Evolutionary conservation across 2,329 filamentous ascomycete genomes (phyloP).

Genomic region (Fusarium ambrosium): DNA sequence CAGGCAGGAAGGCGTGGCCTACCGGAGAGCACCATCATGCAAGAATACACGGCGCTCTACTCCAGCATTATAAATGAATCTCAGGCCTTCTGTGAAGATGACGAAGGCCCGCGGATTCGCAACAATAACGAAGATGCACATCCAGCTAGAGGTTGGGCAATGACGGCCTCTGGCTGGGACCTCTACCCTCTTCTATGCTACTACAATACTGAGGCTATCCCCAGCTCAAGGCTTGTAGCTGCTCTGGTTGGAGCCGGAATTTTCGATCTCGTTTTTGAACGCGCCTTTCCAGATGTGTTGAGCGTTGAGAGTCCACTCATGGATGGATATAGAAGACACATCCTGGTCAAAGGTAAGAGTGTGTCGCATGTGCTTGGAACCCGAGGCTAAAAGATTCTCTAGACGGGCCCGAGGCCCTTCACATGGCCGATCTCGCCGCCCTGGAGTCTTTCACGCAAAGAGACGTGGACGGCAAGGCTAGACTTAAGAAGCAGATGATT

Average conservation of each 20-base stretch:
- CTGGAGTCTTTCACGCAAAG: neutral
- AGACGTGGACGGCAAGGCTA: neutral
- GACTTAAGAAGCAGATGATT: neutral
- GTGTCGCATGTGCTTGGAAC: fast-evolving
- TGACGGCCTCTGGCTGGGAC: neutral
- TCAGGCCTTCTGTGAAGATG: neutral
- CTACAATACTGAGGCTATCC: neutral
- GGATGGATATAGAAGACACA: neutral
- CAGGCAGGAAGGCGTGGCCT: neutral
- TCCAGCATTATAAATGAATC: neutral
- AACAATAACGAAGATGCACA: neutral
- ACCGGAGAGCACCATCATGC: neutral
- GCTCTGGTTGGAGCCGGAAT: neutral
- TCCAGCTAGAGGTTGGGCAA: neutral
- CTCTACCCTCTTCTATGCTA: neutral
- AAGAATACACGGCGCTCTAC: neutral
- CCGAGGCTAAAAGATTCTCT: neutral
- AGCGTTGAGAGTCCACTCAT: neutral
- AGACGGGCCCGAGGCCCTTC: neutral
- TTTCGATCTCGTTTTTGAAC: conserved; percentile 4
- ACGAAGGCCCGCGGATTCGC: neutral
- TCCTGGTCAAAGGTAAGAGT: neutral
- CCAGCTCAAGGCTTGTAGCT: neutral
- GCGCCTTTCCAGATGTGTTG: neutral
- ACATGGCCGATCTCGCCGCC: neutral